These are phyloP conservation scores for Sugiyamaella pinicola DNA, from an alignment of 1,139 yeast species.

Conservation along the genomic window DNA sequence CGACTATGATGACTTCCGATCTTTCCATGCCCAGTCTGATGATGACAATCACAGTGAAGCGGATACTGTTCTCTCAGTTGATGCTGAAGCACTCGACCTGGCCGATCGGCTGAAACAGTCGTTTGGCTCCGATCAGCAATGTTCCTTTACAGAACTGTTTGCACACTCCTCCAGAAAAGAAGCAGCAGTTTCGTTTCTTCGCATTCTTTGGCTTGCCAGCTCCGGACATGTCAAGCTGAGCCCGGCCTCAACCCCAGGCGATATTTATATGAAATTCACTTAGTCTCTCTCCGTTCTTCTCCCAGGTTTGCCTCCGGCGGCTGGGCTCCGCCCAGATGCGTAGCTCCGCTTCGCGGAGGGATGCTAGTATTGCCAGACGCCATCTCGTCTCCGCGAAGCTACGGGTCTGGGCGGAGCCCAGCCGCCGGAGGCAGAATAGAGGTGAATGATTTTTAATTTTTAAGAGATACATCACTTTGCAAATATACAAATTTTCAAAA, in stretches of 20 bases:
- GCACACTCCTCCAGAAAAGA: background rate
- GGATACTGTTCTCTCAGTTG: conserved; percentile 7
- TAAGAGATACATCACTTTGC: conserved; percentile 7
- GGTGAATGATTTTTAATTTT: background rate
- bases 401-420: too few relatives aligned
- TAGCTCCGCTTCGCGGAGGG: too few relatives aligned
- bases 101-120: conserved; percentile 6
- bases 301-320: too few relatives aligned
- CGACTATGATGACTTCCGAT: background rate
- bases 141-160: conserved; percentile 4
- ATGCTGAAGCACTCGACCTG: conserved; percentile 16
- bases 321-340: too few relatives aligned
- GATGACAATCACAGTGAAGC: background rate
- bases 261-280: conserved; percentile 1
- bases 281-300: background rate
- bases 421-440: too few relatives aligned
- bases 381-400: too few relatives aligned
- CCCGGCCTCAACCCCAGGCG: background rate
- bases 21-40: background rate
- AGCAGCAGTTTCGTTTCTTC: conserved; percentile 16
- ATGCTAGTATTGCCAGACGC: too few relatives aligned
- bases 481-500: conserved; percentile 16
- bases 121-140: background rate
- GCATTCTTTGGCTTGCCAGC: conserved; percentile 19
- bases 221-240: conserved; percentile 6